Evolutionary conservation across 139 green algal genomes (phyloP), one percentile per base, ranked within the genome.

Genomic region (Desmodesmus armatus): DNA sequence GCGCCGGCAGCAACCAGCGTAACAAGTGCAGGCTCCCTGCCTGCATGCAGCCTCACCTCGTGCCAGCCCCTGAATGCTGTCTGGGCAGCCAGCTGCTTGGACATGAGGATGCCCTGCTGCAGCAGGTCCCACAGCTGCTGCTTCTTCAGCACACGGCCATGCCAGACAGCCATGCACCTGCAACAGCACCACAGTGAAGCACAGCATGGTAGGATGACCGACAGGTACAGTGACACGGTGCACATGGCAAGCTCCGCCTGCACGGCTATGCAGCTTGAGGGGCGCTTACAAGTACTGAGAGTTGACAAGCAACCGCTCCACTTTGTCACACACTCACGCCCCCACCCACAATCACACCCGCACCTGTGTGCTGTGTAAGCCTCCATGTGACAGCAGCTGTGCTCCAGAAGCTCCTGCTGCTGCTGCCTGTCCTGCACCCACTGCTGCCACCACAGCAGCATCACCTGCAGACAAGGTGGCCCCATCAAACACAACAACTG

Each of bases 41-140:
- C n/a, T n/a, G n/a, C 43, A 41, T 19, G 35, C 37, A 17, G 29
- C 41, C 27, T 49, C 31, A 67, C 49, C 76, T 55, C 15, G 15
- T 55, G 15, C 79, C 79, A 85, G 21, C 39, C 80, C 27, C 49
- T 47, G 25, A 86, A 44, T 25, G 80, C 51, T 23, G 80, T 62
- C 27, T 51, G 70, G 17, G 37, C 70, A 47, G 67, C 51, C 27
- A 69, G 49, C 19, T 21, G 35, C 27, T 37, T 37, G 41, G 80
- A 86, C 3, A 70, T 35, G 17, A 11, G 35, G 15, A 31, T 33
- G 5, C 51, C 67, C 66, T 49, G 29, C 31, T 65, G 35, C 51
- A 66, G 27, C 66, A 86, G 53, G 39, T 80, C 51, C 51, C 55
- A 13, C 35, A 86, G 80, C 69, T 80, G 69, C 80, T 73, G 66